Conservation (phyloP, 129 eudicot species). For the Tagetes erecta region DNA sequence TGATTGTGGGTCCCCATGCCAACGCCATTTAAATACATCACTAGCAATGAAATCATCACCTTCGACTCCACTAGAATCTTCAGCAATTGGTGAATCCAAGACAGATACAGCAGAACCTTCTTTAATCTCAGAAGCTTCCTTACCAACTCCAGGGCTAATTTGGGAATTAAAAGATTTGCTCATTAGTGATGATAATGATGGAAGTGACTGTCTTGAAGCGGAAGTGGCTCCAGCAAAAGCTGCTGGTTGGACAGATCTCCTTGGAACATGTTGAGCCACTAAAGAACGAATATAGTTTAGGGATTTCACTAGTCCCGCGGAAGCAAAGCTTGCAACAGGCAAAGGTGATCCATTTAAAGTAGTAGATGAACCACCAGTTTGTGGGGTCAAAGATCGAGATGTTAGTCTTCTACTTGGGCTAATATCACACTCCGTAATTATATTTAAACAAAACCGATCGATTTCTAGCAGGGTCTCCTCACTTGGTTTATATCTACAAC, state of each 20-base stretch:
- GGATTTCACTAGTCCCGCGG: conserved; percentile 85
- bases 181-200: conserved; percentile 85
- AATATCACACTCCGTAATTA: conserved; percentile 78
- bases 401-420: conserved; percentile 63
- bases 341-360: conserved; percentile 58
- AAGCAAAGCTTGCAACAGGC: conserved; percentile 93
- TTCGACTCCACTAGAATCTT: conserved; percentile 63
- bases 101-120: conserved; percentile 68
- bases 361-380: conserved; percentile 44
- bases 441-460: conserved; percentile 81
- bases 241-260: conserved; percentile 86
- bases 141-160: conserved; percentile 62
- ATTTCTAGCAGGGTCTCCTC: conserved; percentile 87
- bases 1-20: conserved; percentile 78
- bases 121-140: conserved; percentile 72
- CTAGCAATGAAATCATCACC: conserved; percentile 67
- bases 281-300: conserved; percentile 84
- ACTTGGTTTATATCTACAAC: conserved; percentile 87
- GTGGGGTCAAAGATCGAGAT: conserved; percentile 65
- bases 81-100: conserved; percentile 55
- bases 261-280: conserved; percentile 88
- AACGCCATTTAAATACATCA: conserved; percentile 91
- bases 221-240: conserved; percentile 80
- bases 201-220: conserved; percentile 84
- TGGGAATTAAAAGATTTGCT: conserved; percentile 94